A percentile compares a stretch with the other conserved stretches of the same genome.
phyloP scores from a whole-genome alignment of 2,329 filamentous ascomycete species.

The Plenodomus tracheiphilus region DNA sequence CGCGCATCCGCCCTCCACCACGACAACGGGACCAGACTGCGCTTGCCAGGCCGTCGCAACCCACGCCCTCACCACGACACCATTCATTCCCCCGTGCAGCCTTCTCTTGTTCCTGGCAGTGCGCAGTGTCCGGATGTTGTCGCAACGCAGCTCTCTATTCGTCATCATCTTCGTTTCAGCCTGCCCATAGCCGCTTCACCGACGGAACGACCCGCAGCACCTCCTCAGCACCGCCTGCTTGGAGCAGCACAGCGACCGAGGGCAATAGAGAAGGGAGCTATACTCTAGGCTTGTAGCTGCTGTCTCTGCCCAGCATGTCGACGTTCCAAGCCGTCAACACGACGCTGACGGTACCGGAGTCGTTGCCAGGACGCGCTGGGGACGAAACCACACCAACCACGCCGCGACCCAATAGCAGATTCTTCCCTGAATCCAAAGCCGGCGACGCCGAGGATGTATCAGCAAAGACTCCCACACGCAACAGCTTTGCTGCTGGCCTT shows the following conservation, averaged over 20 bases:
- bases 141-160: conserved; percentile 36
- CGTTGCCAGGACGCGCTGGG: conserved; percentile 49
- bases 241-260: conserved; percentile 8
- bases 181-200: conserved; percentile 31
- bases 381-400: conserved; percentile 62
- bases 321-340: conserved; percentile 66
- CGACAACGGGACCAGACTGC: conserved; percentile 17
- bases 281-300: background rate
- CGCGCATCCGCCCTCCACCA: conserved; percentile 32
- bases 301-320: conserved; percentile 50
- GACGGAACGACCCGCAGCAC: conserved; percentile 23
- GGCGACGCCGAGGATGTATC: conserved; percentile 45
- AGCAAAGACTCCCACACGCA: conserved; percentile 67
- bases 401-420: conserved; percentile 51
- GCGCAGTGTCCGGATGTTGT: conserved; percentile 40
- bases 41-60: conserved; percentile 15
- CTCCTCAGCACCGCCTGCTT: conserved; percentile 15
- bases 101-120: conserved; percentile 6
- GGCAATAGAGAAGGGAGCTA: conserved; percentile 1
- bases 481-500: conserved; percentile 51
- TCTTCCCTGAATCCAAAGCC: conserved; percentile 45
- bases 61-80: conserved; percentile 18
- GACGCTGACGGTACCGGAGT: conserved; percentile 51
- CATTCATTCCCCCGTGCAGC: conserved; percentile 8
- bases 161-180: conserved; percentile 45